Conservation (phyloP, 495 filamentous ascomycete species). For the Penicilliopsis zonata region DNA sequence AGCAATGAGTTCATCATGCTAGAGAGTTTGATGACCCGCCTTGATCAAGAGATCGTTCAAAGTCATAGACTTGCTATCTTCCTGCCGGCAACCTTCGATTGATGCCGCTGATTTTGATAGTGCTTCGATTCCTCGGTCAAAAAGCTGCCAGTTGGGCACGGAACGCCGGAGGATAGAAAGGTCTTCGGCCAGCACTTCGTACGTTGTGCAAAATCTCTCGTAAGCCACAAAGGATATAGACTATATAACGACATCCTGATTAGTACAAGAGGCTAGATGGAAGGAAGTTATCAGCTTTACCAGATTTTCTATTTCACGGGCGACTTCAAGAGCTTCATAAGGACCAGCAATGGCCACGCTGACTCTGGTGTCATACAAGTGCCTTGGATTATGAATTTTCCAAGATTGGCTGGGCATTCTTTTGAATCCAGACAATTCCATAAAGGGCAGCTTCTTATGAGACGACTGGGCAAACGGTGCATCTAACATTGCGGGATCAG, state of each 20-base stretch:
- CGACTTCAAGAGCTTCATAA: constrained; percentile 58
- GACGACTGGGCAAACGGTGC: constrained; percentile 9
- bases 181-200: constrained; percentile 71
- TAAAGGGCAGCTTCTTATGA: constrained; percentile 10
- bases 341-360: constrained; percentile 52
- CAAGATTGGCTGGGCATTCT: constrained; percentile 18
- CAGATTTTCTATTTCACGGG: constrained; percentile 62
- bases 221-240: constrained; percentile 74
- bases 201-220: constrained; percentile 78
- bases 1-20: not conserved
- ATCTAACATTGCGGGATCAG: constrained; percentile 9
- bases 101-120: constrained; percentile 66
- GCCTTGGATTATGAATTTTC: constrained; percentile 16
- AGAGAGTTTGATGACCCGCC: constrained; percentile 37
- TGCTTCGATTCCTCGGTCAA: constrained; percentile 81
- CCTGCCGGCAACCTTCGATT: constrained; percentile 47
- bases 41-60: constrained; percentile 86
- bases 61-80: constrained; percentile 61
- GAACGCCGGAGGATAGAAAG: constrained; percentile 54
- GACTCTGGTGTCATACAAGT: constrained; percentile 14
- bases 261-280: not conserved
- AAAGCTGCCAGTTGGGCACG: constrained; percentile 64
- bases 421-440: constrained; percentile 17
- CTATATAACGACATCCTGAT: constrained; percentile 28
- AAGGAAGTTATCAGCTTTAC: constrained; percentile 31